These are phyloP conservation scores for Komagataella phaffii DNA, from an alignment of 805 yeast species.

Conservation along the genomic window DNA sequence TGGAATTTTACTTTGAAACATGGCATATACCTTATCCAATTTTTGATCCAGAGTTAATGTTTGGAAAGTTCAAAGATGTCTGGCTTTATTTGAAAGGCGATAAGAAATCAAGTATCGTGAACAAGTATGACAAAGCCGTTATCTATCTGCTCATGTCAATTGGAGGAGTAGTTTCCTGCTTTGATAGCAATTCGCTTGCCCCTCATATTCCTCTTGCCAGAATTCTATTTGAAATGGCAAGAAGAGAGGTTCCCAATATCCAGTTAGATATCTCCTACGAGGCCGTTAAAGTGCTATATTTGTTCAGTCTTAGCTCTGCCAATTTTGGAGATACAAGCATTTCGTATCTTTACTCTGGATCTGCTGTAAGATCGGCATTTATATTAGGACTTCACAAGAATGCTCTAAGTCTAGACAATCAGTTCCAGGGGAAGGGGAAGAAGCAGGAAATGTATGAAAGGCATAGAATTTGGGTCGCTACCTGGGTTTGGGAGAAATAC, in stretches of 20 bases:
- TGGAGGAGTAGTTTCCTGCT: constrained; percentile 9
- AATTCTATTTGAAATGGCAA: constrained; percentile 9
- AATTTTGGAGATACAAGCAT: constrained; percentile 12
- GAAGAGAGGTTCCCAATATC: constrained; percentile 8
- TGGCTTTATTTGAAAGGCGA: constrained; percentile 4
- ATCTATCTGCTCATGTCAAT: constrained; percentile 9
- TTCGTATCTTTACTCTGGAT: constrained; percentile 10
- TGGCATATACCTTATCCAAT: constrained; percentile 11
- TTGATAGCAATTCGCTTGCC: constrained; percentile 7
- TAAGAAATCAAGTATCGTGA: not conserved
- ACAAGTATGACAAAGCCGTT: constrained; percentile 5
- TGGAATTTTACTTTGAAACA: constrained; percentile 10
- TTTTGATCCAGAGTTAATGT: constrained; percentile 9
- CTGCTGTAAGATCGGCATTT: constrained; percentile 8
- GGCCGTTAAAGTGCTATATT: constrained; percentile 8
- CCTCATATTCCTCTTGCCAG: constrained; percentile 5
- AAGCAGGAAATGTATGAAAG: constrained; percentile 6
- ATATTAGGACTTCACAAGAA: constrained; percentile 11
- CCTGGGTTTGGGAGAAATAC: constrained; percentile 13
- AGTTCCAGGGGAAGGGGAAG: not conserved
- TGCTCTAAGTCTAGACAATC: not conserved
- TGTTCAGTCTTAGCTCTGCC: constrained; percentile 10
- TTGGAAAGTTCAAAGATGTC: constrained; percentile 5
- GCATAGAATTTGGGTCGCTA: constrained; percentile 10
- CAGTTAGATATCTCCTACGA: constrained; percentile 9